Evolutionary conservation across 208 protist species (phyloP), one percentile per base, ranked within the genome.

Genomic region (Leptomonas seymouri): DNA sequence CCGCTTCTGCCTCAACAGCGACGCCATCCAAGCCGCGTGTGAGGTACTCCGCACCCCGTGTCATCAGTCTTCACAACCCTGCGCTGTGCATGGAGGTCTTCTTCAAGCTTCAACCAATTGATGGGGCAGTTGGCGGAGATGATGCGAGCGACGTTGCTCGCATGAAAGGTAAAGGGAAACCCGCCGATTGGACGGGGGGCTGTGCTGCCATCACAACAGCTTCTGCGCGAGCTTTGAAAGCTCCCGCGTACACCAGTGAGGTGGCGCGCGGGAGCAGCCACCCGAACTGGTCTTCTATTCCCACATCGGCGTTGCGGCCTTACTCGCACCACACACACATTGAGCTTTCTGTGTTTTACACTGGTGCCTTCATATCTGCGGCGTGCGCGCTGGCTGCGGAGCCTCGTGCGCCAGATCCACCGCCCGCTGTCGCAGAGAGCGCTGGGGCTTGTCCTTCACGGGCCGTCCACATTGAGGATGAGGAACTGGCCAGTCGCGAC

Each of bases 331-430:
- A 34, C 28, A 66, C 39, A 8, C 16, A 48, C 30, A 7, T 71
- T 0, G 71, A 77, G 46, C 21, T 77, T 11, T 61, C 58, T 0
- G 34, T 77, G 25, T 60, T 71, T 30, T 77, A 77, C 64, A 77
- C 71, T 1, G 71, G 56, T 6, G 7, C 63, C 5, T 77, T 42
- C 42, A 15, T 77, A 0, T 42, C 30, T 4, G 44, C 66, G 14
- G 71, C 65, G n/a, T 44, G 27, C 15, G 23, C 45, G 27, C 16
- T 65, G 57, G 3, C 18, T 27, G 6, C 21, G 5, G 44, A 34
- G 21, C 15, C 3, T 27, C 23, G 16, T 27, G 42, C 36, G 42
- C 0, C 34, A 9, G 55, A 27, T 11, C 21, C 8, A 11, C 36
- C n/a, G 27, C 30, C 4, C 11, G 16, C 18, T 5, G 14, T 20